phyloP scores from a whole-genome alignment of 1,139 yeast genomes.

The Geotrichum candidum region DNA sequence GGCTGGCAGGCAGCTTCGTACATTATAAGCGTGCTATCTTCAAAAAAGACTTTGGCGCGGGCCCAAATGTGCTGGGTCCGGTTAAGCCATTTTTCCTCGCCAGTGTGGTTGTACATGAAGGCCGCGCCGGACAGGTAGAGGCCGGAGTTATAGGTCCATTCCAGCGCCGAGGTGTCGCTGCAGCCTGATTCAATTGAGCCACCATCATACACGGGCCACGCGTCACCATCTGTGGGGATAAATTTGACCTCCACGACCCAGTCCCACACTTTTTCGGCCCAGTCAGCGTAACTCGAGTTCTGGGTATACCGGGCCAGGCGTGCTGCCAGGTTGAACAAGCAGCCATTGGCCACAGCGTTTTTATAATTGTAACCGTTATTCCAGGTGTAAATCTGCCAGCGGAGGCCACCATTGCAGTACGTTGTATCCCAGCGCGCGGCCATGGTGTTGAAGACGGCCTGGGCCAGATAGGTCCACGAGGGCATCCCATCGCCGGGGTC shows the following conservation, averaged over 20 bases:
- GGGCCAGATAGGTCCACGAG: conserved; percentile 66
- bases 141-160: conserved; percentile 91
- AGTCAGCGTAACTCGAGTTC: conserved; percentile 67
- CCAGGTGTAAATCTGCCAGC: conserved; percentile 97
- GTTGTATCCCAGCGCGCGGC: conserved; percentile 74
- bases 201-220: conserved; percentile 64
- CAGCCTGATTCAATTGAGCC: conserved; percentile 55
- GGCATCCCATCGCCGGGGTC: conserved; percentile 47
- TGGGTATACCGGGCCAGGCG: conserved; percentile 75
- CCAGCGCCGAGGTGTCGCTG: conserved; percentile 48
- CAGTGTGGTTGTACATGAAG: conserved; percentile 61
- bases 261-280: conserved; percentile 75
- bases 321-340: conserved; percentile 82
- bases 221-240: conserved; percentile 40
- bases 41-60: conserved; percentile 55
- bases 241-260: conserved; percentile 65
- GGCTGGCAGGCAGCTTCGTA: conserved; percentile 80
- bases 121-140: conserved; percentile 78
- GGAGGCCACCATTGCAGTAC: conserved; percentile 77
- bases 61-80: conserved; percentile 38
- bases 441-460: conserved; percentile 87
- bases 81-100: conserved; percentile 60
- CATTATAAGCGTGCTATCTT: conserved; percentile 53
- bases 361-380: conserved; percentile 90
- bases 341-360: conserved; percentile 85